phyloP scores from a whole-genome alignment of 202 grass and related monocot species.

The Panicum hallii region DNA sequence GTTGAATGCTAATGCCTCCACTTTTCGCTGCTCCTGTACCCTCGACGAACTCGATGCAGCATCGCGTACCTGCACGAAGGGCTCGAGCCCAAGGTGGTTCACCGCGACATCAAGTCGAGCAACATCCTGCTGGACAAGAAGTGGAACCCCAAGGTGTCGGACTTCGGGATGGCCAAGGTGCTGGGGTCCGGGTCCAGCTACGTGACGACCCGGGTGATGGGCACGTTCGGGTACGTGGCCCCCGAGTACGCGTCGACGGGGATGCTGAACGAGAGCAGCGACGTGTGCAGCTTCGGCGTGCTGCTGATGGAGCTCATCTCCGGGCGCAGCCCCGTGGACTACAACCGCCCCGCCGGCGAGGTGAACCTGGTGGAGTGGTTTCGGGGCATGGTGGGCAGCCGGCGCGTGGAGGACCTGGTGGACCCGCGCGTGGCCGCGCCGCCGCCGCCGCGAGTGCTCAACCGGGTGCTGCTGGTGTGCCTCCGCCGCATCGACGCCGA shows the following conservation, averaged over 20 bases:
- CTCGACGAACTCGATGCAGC: constrained; percentile 37
- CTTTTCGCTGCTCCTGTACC: no score
- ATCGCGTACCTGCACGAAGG: constrained; percentile 97
- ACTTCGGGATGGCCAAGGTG: constrained; percentile 98
- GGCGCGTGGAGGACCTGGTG: constrained; percentile 70
- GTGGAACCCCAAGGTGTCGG: constrained; percentile 94
- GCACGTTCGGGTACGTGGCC: constrained; percentile 98
- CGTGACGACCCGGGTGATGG: constrained; percentile 97
- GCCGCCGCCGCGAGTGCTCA: constrained; percentile 72
- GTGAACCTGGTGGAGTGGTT: constrained; percentile 99
- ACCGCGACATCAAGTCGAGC: constrained; percentile 97
- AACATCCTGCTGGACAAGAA: constrained; percentile 96
- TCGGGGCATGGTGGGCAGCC: constrained; percentile 75
- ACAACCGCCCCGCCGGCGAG: constrained; percentile 75
- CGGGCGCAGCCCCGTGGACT: constrained; percentile 89
- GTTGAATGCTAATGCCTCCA: no score
- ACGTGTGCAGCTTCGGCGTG: constrained; percentile 96
- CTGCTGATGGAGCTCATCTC: constrained; percentile 94
- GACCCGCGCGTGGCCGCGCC: constrained; percentile 65
- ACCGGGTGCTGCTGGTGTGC: constrained; percentile 79
- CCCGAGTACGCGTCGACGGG: constrained; percentile 97
- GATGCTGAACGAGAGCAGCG: constrained; percentile 92
- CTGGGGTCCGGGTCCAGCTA: constrained; percentile 91
- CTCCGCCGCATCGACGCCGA: constrained; percentile 93
- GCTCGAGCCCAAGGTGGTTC: constrained; percentile 95